Evolutionary conservation across 768 basidiomycete species (phyloP).

Genomic region (Tylopilus plumbeoviolaceoides): DNA sequence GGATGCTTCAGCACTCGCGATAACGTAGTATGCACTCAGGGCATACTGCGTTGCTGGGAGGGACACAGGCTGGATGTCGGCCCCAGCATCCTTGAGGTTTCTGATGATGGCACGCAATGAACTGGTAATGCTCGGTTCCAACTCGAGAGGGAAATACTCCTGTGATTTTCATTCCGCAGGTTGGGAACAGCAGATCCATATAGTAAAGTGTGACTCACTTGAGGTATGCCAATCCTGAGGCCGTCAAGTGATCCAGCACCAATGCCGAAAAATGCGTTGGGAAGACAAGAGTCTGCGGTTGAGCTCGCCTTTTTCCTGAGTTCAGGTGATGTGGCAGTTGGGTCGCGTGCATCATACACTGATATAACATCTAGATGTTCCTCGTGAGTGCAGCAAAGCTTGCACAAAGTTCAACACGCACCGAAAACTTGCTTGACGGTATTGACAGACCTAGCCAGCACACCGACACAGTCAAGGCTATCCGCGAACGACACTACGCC

Average conservation of each 20-base stretch:
- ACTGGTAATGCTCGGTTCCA: constrained; percentile 42
- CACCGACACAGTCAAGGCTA: constrained; percentile 90
- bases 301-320: constrained; percentile 36
- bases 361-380: constrained; percentile 31
- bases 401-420: constrained; percentile 24
- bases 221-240: constrained; percentile 72
- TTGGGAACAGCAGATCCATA: neutral
- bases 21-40: constrained; percentile 92
- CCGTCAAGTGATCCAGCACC: constrained; percentile 37
- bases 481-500: constrained; percentile 94
- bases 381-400: constrained; percentile 3
- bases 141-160: constrained; percentile 80
- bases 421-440: constrained; percentile 58
- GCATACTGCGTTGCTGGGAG: constrained; percentile 68
- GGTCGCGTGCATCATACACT: constrained; percentile 62
- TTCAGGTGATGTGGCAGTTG: constrained; percentile 56
- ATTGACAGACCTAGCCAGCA: constrained; percentile 57
- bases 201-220: constrained; percentile 38
- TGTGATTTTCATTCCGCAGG: constrained; percentile 9
- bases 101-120: constrained; percentile 46
- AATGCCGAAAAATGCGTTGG: neutral
- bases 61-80: constrained; percentile 65
- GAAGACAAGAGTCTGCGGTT: constrained; percentile 15
- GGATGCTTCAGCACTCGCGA: constrained; percentile 90
- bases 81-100: constrained; percentile 49